These are phyloP conservation scores for Sarcodon aspratus DNA, from an alignment of 768 basidiomycete species.

Conservation along the genomic window DNA sequence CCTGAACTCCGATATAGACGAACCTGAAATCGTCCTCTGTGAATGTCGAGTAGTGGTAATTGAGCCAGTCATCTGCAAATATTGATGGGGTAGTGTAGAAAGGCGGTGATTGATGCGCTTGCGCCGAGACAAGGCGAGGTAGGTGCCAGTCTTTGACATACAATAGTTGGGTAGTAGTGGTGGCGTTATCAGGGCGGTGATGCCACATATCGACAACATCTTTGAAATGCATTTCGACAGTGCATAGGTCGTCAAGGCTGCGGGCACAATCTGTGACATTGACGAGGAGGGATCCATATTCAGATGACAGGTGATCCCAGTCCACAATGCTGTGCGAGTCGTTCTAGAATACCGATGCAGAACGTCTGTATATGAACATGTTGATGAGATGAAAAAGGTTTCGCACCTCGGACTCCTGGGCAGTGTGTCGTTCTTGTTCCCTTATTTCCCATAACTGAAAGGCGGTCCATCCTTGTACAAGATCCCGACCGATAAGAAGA, in stretches of 20 bases:
- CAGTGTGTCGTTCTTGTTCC: too few species aligned
- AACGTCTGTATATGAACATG: neutral
- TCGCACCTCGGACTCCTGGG: too few species aligned
- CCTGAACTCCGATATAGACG: slow-evolving; percentile 15
- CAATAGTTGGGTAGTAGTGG: slow-evolving; percentile 5
- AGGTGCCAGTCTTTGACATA: slow-evolving; percentile 21
- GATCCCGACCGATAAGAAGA: slow-evolving; percentile 10
- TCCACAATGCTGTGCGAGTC: slow-evolving; percentile 2
- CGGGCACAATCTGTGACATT: slow-evolving; percentile 15
- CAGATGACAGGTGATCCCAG: slow-evolving; percentile 9
- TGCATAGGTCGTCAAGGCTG: slow-evolving; percentile 13
- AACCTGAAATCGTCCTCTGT: slow-evolving; percentile 19
- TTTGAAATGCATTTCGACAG: slow-evolving; percentile 8
- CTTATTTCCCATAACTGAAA: slow-evolving; percentile 6
- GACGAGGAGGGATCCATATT: slow-evolving; percentile 11
- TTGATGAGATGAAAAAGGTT: neutral
- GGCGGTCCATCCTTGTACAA: slow-evolving; percentile 12
- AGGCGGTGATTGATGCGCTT: neutral
- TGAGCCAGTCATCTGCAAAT: slow-evolving; percentile 20
- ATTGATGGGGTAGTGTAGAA: slow-evolving; percentile 16
- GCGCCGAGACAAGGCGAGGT: slow-evolving; percentile 6
- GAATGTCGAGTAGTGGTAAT: slow-evolving; percentile 14
- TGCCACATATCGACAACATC: slow-evolving; percentile 13
- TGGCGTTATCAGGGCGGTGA: neutral
- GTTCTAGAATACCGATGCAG: too few species aligned